Evolutionary conservation across 2,329 filamentous ascomycete species (phyloP), one percentile per base, ranked within the genome.

Genomic region (Ceratocystis eucalypticola): DNA sequence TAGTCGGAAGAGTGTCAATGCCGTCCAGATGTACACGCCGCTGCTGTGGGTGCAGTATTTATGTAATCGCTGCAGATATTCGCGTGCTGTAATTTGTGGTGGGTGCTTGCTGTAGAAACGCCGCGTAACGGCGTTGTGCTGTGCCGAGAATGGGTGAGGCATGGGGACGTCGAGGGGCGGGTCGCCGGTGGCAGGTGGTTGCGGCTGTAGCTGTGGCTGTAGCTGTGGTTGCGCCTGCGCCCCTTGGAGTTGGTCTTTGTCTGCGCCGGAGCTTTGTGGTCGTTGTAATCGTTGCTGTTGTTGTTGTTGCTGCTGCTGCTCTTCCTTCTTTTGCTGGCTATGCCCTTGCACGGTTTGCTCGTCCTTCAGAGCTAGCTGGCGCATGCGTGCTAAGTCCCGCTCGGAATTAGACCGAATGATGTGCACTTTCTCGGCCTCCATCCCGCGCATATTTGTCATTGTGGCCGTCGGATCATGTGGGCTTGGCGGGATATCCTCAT

Each of bases 91-190:
- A 70, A 97, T 93, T 10, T 88, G 87, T 22, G 94, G 93, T 17
- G 91, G 85, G 63, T 86, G 84, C 74, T 94, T 96, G 70, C 88
- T 93, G 78, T 94, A 95, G 76, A 99, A 99, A 72, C 94, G 94
- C 70, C 91, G 86, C 20, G 90, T 91, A 70, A 97, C 90, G 70
- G 91, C 88, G 69, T 86, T 86, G 73, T 94, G 88, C 44, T 66
- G 67, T 28, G 33, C 50, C 10, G 59, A 55, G 3, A 61, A 57
- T 5, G 53, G 12, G 53, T 57, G 53, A 5, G 53, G 53, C 4
- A 20, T 17, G 28, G 28, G 61, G 22, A 64, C 28, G 25, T 61
- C 17, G 22, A 45, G 59, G 15, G 17, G 7, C 22, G 57, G 15
- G n/a, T 53, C 41, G 15, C 6, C 28, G 15, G 20, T 22, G 17